These are phyloP conservation scores for Fusarium brachygibbosum DNA, from an alignment of 2,329 filamentous ascomycete genomes.

Conservation along the genomic window DNA sequence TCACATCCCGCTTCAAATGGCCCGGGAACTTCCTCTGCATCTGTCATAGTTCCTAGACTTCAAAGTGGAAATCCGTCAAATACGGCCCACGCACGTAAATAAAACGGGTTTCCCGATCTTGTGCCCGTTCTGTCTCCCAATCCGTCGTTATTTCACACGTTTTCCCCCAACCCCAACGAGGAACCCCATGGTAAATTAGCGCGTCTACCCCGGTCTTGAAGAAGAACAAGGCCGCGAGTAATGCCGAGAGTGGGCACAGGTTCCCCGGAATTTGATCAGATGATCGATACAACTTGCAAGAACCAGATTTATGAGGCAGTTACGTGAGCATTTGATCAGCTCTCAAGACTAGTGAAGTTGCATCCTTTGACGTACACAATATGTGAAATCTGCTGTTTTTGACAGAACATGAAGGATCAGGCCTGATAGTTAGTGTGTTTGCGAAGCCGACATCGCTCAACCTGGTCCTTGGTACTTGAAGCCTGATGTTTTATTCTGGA, in stretches of 20 bases:
- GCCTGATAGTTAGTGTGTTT: not conserved
- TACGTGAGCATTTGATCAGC: constrained; percentile 6
- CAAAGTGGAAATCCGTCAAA: not conserved
- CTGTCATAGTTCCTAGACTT: not conserved
- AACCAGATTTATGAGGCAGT: not conserved
- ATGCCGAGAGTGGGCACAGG: not conserved
- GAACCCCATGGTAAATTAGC: not conserved
- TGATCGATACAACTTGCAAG: not conserved
- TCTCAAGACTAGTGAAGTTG: not conserved
- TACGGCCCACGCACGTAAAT: not conserved
- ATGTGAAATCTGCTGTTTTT: not conserved
- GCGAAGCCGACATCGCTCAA: not conserved
- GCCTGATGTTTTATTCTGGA: not conserved
- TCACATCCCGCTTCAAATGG: not conserved
- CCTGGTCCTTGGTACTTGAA: not conserved
- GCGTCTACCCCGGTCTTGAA: not conserved
- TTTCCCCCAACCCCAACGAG: not conserved
- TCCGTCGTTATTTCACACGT: not conserved
- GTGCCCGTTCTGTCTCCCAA: not conserved
- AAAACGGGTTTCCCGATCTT: not conserved
- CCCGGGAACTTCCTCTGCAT: not conserved
- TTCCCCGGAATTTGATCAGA: constrained; percentile 3
- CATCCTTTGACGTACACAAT: not conserved
- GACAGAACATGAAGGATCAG: not conserved
- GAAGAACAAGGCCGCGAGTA: constrained; percentile 7